A percentile compares a stretch with the other conserved stretches of the same genome.
These are phyloP conservation scores for Brassica cretica DNA, from an alignment of 345 rosid species.

Conservation along the genomic window DNA sequence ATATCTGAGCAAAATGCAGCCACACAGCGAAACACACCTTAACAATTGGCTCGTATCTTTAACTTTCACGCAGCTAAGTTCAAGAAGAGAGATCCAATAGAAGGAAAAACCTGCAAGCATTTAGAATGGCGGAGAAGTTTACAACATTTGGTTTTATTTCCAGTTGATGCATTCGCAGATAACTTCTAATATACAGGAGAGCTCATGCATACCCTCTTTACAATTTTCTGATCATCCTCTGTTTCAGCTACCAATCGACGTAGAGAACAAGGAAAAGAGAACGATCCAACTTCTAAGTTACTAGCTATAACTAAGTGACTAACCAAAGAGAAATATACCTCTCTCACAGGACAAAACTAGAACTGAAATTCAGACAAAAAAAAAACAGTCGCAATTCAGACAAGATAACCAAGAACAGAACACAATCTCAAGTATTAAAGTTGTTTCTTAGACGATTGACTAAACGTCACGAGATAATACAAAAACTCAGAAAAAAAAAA, in stretches of 20 bases:
- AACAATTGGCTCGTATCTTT: not conserved
- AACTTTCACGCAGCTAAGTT: not conserved
- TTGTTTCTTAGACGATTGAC: not conserved
- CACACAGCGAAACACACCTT: not conserved
- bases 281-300: conserved; percentile 21
- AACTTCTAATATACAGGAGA: conserved; percentile 68
- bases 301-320: conserved; percentile 12
- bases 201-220: conserved; percentile 59
- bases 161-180: conserved; percentile 81
- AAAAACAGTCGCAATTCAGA: not conserved
- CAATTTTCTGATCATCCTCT: conserved; percentile 42
- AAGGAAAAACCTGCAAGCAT: conserved; percentile 80
- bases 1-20: not conserved
- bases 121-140: conserved; percentile 82
- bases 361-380: not conserved
- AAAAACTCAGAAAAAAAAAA: not conserved
- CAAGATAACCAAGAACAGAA: not conserved
- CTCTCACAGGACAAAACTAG: not conserved
- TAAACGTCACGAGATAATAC: not conserved
- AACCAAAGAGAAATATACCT: not conserved
- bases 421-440: conserved; percentile 17
- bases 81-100: conserved; percentile 7
- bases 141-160: conserved; percentile 92
- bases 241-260: conserved; percentile 14
- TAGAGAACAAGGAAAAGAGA: conserved; percentile 28